A percentile compares a stretch with the other conserved stretches of the same genome.
Conservation (phyloP, 306 rosid genomes). For the Carpinus fangiana region DNA sequence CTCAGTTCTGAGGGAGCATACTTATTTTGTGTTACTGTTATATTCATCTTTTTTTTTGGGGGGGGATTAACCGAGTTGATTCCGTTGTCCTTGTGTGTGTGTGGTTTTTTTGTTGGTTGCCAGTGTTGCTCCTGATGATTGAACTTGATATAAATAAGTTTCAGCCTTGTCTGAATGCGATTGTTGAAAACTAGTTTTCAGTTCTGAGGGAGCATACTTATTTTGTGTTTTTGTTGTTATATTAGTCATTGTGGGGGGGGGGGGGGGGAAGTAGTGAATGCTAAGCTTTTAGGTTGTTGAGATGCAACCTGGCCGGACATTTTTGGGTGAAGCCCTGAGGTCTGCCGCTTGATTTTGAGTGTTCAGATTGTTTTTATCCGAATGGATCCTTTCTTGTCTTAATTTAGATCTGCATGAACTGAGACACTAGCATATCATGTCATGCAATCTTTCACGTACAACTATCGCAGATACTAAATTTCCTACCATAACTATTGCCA, state of each 20-base stretch:
- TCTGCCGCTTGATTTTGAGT: not conserved
- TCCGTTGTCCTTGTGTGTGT: not conserved
- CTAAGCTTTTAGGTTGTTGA: not conserved
- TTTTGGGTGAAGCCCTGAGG: not conserved
- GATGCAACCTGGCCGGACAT: not conserved
- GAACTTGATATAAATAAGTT: constrained; percentile 15
- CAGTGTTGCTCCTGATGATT: constrained; percentile 5
- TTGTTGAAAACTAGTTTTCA: not conserved
- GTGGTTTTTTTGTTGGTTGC: not conserved
- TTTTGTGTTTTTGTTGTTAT: not conserved
- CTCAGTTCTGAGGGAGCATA: constrained; percentile 19
- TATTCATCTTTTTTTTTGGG: too few species aligned
- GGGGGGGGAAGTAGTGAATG: not conserved
- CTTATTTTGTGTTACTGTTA: not conserved
- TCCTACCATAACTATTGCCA: too few species aligned
- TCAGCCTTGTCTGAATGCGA: constrained; percentile 24
- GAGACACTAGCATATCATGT: not conserved
- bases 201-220: constrained; percentile 17
- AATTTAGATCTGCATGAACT: not conserved
- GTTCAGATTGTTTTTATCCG: not conserved
- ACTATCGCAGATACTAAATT: too few species aligned
- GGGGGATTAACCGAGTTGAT: not conserved
- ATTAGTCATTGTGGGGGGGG: not conserved
- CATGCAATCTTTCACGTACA: not conserved
- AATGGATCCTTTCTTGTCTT: not conserved